phyloP scores from a whole-genome alignment of 2,329 filamentous ascomycete genomes.

The Sporothrix inflata region DNA sequence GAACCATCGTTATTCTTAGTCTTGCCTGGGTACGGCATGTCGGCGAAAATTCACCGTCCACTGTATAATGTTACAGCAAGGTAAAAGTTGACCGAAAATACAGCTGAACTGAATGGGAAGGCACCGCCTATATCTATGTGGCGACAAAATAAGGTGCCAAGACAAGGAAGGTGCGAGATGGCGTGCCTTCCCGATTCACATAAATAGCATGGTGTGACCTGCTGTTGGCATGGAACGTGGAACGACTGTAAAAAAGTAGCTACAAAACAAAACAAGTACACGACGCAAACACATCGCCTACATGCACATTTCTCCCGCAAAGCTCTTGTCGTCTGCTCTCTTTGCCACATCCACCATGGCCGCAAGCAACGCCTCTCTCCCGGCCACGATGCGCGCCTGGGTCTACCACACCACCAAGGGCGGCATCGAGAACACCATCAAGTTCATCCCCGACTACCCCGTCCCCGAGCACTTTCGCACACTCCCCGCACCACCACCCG shows the following conservation, averaged over 20 bases:
- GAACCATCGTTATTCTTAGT: too few species aligned
- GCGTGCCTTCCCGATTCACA: background rate
- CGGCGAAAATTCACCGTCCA: background rate
- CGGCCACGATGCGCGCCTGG: conserved; percentile 35
- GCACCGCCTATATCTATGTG: too few species aligned
- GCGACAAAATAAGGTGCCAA: background rate
- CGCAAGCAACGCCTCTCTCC: background rate
- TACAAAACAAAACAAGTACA: background rate
- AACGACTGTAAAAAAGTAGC: background rate
- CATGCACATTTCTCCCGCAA: background rate
- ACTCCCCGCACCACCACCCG: conserved; percentile 30
- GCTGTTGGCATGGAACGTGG: background rate
- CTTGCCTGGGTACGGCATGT: background rate
- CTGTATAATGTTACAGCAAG: background rate
- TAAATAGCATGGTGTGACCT: background rate
- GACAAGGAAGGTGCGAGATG: background rate
- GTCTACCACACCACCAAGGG: conserved; percentile 33
- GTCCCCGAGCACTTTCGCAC: conserved; percentile 26
- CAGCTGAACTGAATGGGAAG: too few species aligned
- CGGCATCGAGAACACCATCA: conserved; percentile 42
- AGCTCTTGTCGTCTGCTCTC: background rate
- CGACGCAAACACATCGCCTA: background rate
- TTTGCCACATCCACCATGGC: conserved; percentile 4
- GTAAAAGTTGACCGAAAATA: background rate
- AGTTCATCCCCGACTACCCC: conserved; percentile 36